Percentiles rank a stretch among this genome's conserved stretches.
Evolutionary conservation across 768 basidiomycete genomes (phyloP).

Genomic region (Boletus reticuloceps): DNA sequence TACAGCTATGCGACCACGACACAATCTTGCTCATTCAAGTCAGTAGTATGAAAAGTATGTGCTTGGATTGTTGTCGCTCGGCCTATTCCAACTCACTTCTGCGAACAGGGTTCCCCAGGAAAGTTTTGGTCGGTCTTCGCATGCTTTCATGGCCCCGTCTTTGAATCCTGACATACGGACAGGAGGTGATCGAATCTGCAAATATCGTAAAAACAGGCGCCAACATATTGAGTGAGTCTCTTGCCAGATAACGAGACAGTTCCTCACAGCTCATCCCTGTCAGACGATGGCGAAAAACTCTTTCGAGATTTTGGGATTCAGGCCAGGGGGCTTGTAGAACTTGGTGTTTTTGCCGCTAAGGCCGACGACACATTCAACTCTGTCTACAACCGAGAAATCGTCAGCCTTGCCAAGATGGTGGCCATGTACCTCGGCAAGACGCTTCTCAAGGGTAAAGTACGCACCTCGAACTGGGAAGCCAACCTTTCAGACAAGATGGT

Average conservation of each 20-base stretch:
- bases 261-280: not conserved
- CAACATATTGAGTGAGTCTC: constrained; percentile 44
- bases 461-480: constrained; percentile 47
- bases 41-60: constrained; percentile 45
- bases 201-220: constrained; percentile 44
- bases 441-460: constrained; percentile 44
- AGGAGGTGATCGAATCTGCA: constrained; percentile 47
- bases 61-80: not conserved
- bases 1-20: constrained; percentile 43
- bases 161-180: not conserved
- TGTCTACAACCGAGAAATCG: constrained; percentile 37
- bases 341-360: constrained; percentile 40
- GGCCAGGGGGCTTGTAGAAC: constrained; percentile 43
- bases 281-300: constrained; percentile 50
- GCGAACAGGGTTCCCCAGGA: constrained; percentile 41
- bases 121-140: constrained; percentile 34
- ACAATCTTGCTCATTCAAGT: constrained; percentile 49
- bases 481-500: constrained; percentile 37
- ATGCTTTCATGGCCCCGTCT: not conserved
- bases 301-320: constrained; percentile 45
- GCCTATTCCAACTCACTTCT: not conserved
- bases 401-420: constrained; percentile 43
- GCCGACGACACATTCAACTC: constrained; percentile 37
- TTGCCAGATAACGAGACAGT: not conserved
- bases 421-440: constrained; percentile 38